Evolutionary conservation across 257 asterid species (phyloP).

Genomic region (Capsicum rhomboideum): DNA sequence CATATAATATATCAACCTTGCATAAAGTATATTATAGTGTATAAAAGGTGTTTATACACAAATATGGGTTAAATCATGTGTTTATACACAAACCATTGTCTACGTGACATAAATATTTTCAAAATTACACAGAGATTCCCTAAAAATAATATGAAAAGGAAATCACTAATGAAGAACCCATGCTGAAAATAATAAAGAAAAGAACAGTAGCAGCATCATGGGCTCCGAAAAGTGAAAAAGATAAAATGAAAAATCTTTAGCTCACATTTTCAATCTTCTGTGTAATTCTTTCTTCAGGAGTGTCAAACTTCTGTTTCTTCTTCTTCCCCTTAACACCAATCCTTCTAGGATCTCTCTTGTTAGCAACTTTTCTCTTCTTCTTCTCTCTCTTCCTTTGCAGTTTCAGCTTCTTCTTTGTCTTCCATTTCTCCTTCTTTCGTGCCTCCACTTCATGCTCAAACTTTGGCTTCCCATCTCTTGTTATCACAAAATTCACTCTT

Average conservation of each 20-base stretch:
- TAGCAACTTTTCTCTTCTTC: slow-evolving; percentile 64
- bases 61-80: too few relatives aligned
- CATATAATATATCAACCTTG: too few relatives aligned
- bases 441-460: slow-evolving; percentile 80
- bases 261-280: slow-evolving; percentile 45
- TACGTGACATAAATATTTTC: too few relatives aligned
- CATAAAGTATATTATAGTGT: too few relatives aligned
- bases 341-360: slow-evolving; percentile 76
- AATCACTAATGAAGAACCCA: too few relatives aligned
- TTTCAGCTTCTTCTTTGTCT: slow-evolving; percentile 66
- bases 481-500: slow-evolving; percentile 51
- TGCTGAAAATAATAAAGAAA: too few relatives aligned
- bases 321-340: slow-evolving; percentile 55
- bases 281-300: slow-evolving; percentile 78
- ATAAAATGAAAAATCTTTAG: slow-evolving; percentile 4
- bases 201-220: neutral
- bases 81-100: too few relatives aligned
- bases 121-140: too few relatives aligned
- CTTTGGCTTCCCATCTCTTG: slow-evolving; percentile 67
- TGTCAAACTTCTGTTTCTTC: slow-evolving; percentile 51
- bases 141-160: too few relatives aligned
- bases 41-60: too few relatives aligned
- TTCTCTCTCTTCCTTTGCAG: slow-evolving; percentile 58
- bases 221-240: neutral
- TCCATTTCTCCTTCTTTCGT: slow-evolving; percentile 82